Base-by-base conservation (phyloP, 305 asterid species). In the Rubia tinctorum region DNA sequence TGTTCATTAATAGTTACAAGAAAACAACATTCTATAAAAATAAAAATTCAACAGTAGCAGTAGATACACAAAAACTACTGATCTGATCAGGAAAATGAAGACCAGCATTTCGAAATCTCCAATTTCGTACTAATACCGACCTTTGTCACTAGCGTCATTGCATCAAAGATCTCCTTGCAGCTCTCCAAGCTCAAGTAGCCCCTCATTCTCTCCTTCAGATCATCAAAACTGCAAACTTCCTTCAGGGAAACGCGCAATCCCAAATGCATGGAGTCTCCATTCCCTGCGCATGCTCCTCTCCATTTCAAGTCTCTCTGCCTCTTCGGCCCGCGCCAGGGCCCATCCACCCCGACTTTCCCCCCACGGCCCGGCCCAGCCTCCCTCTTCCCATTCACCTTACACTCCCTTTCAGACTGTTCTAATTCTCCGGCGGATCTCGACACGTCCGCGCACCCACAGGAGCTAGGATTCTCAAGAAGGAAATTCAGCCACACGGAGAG, bases 401-500 rank as follows among this genome's bases (percentile, higher is more conserved):
- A 55, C 27, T 49, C 67, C 18, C 13, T 58, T 34, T 71, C 79
- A 6, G 77, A 78, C 71, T 81, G 80, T 49, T 79, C 89, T 44
- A 66, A 68, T 76, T 87, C 93, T 23, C 97, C 97, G 0, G 86
- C 81, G 68, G 89, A 86, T 61, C 65, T 85, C 11, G 89, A 73
- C 14, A 87, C 87, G 18, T 86, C 60, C 1, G n/a, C 93, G 73
- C 97, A 90, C 56, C 98, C 99, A 43, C 97, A 95, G 22, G 96
- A 88, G 51, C 81, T 74, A 59, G 99, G 97, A 80, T 88, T 91
- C 74, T 91, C 91, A 30, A 91, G 86, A 74, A 95, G 74, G 73
- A 92, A 95, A 80, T 92, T 95, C 79, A 95, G 90, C 98, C 99
- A 95, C 58, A 92, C 97, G 0, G 95, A 80, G 34, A 95, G 89